phyloP scores from a whole-genome alignment of 2,329 filamentous ascomycete species.

The Penicillium sp. region DNA sequence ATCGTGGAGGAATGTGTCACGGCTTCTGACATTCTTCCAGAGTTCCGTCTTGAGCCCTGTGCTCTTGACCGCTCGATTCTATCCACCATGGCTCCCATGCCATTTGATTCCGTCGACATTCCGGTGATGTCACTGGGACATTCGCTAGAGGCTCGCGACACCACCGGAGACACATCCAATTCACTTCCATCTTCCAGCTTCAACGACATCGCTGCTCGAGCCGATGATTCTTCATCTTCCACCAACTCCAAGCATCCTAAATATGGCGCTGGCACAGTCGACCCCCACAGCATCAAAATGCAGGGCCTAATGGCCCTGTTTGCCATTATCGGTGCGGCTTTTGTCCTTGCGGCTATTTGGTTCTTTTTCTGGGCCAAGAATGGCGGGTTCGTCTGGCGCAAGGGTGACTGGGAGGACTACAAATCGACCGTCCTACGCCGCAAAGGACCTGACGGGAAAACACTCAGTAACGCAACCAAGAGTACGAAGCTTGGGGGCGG shows the following conservation, averaged over 20 bases:
- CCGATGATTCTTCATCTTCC: constrained; percentile 18
- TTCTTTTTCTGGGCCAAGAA: constrained; percentile 99
- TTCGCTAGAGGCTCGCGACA: constrained; percentile 8
- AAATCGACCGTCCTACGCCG: constrained; percentile 87
- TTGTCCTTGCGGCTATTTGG: constrained; percentile 76
- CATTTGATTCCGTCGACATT: constrained; percentile 22
- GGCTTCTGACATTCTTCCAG: constrained; percentile 11
- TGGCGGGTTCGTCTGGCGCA: constrained; percentile 79
- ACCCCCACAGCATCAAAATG: constrained; percentile 44
- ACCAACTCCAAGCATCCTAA: constrained; percentile 10
- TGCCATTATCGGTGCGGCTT: constrained; percentile 69
- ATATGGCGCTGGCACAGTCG: constrained; percentile 37
- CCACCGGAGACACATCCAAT: constrained; percentile 7
- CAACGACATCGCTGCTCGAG: constrained; percentile 27
- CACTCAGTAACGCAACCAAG: constrained; percentile 73
- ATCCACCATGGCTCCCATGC: constrained; percentile 30
- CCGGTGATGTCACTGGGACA: constrained; percentile 11
- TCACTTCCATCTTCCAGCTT: constrained; percentile 21
- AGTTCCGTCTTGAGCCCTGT: constrained; percentile 32
- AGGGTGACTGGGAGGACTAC: constrained; percentile 96
- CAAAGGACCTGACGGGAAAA: constrained; percentile 81
- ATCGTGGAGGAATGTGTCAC: constrained; percentile 5
- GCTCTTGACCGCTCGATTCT: constrained; percentile 30
- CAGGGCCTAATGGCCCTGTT: constrained; percentile 75
- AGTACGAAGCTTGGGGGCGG: constrained; percentile 82